These are phyloP conservation scores for Calonectria henricotiae DNA, from an alignment of 2,329 filamentous ascomycete genomes.

Conservation along the genomic window DNA sequence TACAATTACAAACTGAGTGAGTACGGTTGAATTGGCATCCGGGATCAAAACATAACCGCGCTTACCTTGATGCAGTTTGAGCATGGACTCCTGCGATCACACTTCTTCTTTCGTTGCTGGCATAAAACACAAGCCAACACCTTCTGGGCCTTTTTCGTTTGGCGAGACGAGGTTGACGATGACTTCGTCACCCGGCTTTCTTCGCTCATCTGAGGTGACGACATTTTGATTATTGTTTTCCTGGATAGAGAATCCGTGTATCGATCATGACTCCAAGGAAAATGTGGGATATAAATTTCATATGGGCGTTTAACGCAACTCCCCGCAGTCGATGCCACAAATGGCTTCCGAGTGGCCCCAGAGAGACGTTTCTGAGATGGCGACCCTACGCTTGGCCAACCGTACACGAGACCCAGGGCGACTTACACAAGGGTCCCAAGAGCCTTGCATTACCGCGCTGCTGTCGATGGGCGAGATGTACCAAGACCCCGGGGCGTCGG, in stretches of 20 bases:
- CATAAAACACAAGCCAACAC: constrained; percentile 53
- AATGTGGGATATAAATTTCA: constrained; percentile 22
- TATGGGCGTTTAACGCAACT: constrained; percentile 7
- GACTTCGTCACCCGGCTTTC: constrained; percentile 22
- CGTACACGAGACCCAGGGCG: constrained; percentile 9
- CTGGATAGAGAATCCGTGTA: neutral
- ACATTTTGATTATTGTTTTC: constrained; percentile 26
- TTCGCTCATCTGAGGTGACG: constrained; percentile 16
- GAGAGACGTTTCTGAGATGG: neutral
- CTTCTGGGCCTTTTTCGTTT: constrained; percentile 36
- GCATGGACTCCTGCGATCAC: constrained; percentile 54
- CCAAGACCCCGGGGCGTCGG: constrained; percentile 46
- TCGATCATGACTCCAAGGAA: constrained; percentile 4
- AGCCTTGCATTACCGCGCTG: constrained; percentile 7
- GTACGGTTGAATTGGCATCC: neutral
- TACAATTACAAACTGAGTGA: constrained; percentile 21
- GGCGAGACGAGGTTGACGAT: constrained; percentile 34
- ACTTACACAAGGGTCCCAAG: neutral
- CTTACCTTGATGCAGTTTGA: constrained; percentile 53
- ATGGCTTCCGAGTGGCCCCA: constrained; percentile 11
- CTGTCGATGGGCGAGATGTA: constrained; percentile 7
- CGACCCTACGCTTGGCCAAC: neutral
- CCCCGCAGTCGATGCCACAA: constrained; percentile 14
- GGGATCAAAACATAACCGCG: neutral
- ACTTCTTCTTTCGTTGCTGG: constrained; percentile 57